Evolutionary conservation across 2,329 filamentous ascomycete species (phyloP).

Genomic region (Colletotrichum tropicale): DNA sequence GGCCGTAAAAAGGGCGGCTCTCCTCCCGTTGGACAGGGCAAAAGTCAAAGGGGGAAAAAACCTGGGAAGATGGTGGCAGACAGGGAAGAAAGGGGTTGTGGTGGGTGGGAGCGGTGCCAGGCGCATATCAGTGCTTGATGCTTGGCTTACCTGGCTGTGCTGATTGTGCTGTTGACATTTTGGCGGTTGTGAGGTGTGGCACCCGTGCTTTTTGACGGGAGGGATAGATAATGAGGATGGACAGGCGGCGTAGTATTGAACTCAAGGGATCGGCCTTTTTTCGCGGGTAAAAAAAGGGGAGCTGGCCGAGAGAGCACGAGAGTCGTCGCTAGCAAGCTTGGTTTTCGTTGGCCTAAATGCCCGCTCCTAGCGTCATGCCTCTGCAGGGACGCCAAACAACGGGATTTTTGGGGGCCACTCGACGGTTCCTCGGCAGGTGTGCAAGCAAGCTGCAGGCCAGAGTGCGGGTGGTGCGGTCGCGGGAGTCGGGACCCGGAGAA

Average conservation of each 20-base stretch:
- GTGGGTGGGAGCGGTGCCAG: constrained; percentile 12
- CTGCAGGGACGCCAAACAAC: constrained; percentile 14
- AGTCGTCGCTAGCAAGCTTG: constrained; percentile 8
- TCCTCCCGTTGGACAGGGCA: constrained; percentile 19
- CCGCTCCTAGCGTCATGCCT: constrained; percentile 18
- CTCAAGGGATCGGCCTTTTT: constrained; percentile 14
- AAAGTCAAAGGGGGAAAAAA: constrained; percentile 19
- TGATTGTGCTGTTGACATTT: constrained; percentile 23
- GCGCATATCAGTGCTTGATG: constrained; percentile 11
- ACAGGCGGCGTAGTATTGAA: constrained; percentile 14
- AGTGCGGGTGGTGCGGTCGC: neutral
- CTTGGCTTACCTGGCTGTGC: constrained; percentile 26
- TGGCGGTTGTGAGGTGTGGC: constrained; percentile 17
- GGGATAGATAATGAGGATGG: constrained; percentile 18
- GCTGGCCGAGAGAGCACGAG: neutral
- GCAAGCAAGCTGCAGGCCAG: neutral
- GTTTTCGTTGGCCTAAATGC: constrained; percentile 12
- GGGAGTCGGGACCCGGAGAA: neutral
- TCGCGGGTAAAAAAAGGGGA: constrained; percentile 5
- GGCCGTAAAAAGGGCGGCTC: constrained; percentile 17
- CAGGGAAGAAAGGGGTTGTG: constrained; percentile 16
- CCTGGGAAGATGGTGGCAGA: constrained; percentile 20
- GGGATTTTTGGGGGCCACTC: constrained; percentile 3
- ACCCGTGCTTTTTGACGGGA: neutral
- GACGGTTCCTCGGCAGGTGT: constrained; percentile 13